Evolutionary conservation across 2,329 filamentous ascomycete genomes (phyloP).

Genomic region (Beauveria asiatica): DNA sequence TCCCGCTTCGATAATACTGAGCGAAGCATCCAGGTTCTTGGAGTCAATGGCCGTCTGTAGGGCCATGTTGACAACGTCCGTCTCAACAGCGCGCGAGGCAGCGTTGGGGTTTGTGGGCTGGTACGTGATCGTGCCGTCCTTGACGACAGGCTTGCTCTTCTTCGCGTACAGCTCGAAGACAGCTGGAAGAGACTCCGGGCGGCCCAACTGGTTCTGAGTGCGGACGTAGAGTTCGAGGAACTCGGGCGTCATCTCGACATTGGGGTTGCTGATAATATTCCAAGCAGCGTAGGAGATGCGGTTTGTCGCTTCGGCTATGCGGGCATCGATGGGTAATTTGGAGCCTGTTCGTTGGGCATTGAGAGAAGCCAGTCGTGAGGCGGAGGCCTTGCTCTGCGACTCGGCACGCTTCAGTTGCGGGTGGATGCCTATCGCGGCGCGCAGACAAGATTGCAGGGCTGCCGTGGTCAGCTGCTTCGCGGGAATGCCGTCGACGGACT

Average conservation of each 20-base stretch:
- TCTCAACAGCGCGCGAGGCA: constrained; percentile 62
- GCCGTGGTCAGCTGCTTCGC: constrained; percentile 33
- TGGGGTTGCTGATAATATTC: constrained; percentile 61
- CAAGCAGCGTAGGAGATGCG: constrained; percentile 55
- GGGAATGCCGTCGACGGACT: constrained; percentile 37
- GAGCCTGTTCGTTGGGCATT: constrained; percentile 27
- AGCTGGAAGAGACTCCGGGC: constrained; percentile 67
- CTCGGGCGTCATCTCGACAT: constrained; percentile 69
- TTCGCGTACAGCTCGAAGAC: constrained; percentile 75
- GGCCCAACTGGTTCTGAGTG: constrained; percentile 64
- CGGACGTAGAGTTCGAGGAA: constrained; percentile 68
- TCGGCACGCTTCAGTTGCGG: constrained; percentile 32
- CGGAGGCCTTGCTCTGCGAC: constrained; percentile 35
- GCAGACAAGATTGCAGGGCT: constrained; percentile 37
- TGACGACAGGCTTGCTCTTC: constrained; percentile 64
- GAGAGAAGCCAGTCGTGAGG: constrained; percentile 45
- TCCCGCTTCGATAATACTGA: constrained; percentile 64
- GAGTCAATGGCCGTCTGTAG: constrained; percentile 71
- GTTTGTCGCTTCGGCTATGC: constrained; percentile 37
- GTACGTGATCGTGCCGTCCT: constrained; percentile 51
- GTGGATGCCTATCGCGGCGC: constrained; percentile 35
- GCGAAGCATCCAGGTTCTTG: constrained; percentile 67
- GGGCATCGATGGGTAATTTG: constrained; percentile 22
- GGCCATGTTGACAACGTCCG: constrained; percentile 61
- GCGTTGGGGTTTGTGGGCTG: constrained; percentile 57